Evolutionary conservation across 306 rosid species (phyloP).

Genomic region (Quercus engelmannii): DNA sequence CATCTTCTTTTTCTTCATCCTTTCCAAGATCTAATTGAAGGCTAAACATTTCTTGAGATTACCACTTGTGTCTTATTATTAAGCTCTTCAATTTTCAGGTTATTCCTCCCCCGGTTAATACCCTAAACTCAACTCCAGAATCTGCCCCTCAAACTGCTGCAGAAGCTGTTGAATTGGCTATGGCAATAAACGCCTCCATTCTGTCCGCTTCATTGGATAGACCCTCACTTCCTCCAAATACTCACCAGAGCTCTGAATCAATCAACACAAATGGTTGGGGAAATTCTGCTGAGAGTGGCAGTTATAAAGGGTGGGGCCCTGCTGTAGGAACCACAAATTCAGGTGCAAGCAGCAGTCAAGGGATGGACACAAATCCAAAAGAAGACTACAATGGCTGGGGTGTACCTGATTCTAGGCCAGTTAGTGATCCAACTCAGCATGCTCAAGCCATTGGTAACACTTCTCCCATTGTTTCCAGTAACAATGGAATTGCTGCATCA

Average conservation of each 20-base stretch:
- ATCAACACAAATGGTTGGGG: conserved; percentile 21
- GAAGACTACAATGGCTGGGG: conserved; percentile 9
- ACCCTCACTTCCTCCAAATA: neutral
- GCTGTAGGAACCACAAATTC: conserved; percentile 1
- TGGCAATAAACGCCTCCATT: neutral
- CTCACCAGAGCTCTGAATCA: conserved; percentile 9
- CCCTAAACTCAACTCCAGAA: conserved; percentile 11
- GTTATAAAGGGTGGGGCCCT: conserved; percentile 4
- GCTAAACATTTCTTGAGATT: neutral
- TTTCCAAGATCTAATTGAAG: neutral
- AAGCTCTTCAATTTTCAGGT: conserved; percentile 9
- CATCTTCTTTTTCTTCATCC: neutral
- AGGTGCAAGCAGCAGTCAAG: neutral
- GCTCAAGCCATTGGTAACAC: neutral
- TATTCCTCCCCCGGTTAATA: neutral
- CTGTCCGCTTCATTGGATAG: neutral
- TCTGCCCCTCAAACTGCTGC: conserved; percentile 1
- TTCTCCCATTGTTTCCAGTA: neutral
- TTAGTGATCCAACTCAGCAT: neutral
- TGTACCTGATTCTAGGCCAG: neutral
- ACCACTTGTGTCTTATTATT: neutral
- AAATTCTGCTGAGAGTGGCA: conserved; percentile 11
- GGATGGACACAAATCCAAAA: conserved; percentile 18
- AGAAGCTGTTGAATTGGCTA: conserved; percentile 11
- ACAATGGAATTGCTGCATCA: neutral